Base-by-base conservation (phyloP, 2,329 filamentous ascomycete species). In the Colletotrichum orchidophilum region DNA sequence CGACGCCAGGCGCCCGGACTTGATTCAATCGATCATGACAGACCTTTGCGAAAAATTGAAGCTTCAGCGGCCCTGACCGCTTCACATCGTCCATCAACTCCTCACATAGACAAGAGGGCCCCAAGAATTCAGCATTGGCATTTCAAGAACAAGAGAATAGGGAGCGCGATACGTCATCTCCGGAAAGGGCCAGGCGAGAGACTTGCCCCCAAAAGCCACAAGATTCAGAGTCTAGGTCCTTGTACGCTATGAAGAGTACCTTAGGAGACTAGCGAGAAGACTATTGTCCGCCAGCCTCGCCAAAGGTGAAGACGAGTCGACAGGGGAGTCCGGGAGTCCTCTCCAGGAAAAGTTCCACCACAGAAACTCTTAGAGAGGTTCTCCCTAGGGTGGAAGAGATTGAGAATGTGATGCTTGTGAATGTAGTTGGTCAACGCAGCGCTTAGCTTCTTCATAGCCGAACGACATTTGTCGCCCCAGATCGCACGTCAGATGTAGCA, bases 281-380 rank as follows among this genome's bases (percentile, higher is more conserved):
- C 39, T 46, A 2, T n/a, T 46, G 18, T 46, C 21, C 18, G 18
- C 2, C 3, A 8, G 39, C 8, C 2, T n/a, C 11, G 18, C 2
- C 18, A 21, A 3, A 46, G 3, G 18, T 9, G 5, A 9, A 46
- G 39, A 46, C 18, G 7, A 21, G 18, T 46, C 39, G 7, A 21
- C 18, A 3, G 1, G 3, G 39, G 39, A 46, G 3, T 46, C 8
- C 39, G 3, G 39, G 39, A 46, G 3, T 46, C 8, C 39, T 9
- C 1, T 46, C 7, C 39, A 46, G 39, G 7, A 11, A 18, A 46
- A 7, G 39, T 11, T 3, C 39, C 7, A 8, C 8, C 18, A 11
- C 7, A 21, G 3, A 46, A 8, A 21, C 21, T 1, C 18, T 3
- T 0, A 21, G 18, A 0, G 18, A 18, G 3, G 2, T 5, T 11